Conservation (phyloP, 257 asterid genomes). For the Jasminum sambac region DNA sequence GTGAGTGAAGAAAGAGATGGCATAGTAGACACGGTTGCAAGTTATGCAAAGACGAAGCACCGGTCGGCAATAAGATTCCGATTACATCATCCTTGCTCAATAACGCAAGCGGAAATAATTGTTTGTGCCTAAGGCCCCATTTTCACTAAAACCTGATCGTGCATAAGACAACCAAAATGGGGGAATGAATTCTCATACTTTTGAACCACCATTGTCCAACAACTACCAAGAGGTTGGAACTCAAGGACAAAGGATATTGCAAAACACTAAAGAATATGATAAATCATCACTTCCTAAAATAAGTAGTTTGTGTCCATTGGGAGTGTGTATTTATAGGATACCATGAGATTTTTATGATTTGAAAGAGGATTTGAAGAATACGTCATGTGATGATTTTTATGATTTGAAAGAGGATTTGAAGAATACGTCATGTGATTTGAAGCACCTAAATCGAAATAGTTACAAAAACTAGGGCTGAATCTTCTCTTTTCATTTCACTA, state of each 20-base stretch:
- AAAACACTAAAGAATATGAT: too few species aligned
- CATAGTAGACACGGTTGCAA: too few species aligned
- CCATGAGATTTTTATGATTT: background rate
- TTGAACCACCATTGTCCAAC: constrained; percentile 4
- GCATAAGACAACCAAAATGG: constrained; percentile 9
- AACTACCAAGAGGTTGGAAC: background rate
- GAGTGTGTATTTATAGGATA: background rate
- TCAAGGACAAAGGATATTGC: background rate
- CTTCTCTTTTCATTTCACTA: too few species aligned
- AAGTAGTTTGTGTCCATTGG: constrained; percentile 1
- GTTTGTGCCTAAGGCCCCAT: constrained; percentile 8
- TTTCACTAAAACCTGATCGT: constrained; percentile 13
- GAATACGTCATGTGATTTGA: too few species aligned
- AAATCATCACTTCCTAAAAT: background rate
- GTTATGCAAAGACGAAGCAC: too few species aligned
- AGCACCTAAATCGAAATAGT: too few species aligned
- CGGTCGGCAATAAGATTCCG: too few species aligned
- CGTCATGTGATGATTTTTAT: too few species aligned
- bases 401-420: background rate
- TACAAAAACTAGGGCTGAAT: too few species aligned
- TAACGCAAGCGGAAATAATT: background rate
- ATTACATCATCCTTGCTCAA: background rate
- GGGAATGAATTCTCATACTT: background rate
- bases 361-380: background rate
- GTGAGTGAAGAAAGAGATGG: too few species aligned